A percentile compares a stretch with the other conserved stretches of the same genome.
phyloP scores from a whole-genome alignment of 2,329 filamentous ascomycete genomes.

The Cadophora sp. region DNA sequence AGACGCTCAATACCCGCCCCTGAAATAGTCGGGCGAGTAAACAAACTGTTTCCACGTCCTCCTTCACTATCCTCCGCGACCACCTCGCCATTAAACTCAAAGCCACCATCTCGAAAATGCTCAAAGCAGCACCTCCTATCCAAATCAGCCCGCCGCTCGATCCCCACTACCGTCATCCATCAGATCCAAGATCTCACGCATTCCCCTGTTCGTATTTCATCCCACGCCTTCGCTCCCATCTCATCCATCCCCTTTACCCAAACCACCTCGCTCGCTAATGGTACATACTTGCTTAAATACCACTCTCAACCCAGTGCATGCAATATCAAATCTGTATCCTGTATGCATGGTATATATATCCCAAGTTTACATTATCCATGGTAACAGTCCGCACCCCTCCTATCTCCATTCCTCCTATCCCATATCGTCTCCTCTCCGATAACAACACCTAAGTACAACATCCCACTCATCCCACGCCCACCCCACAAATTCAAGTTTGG shows the following conservation, averaged over 20 bases:
- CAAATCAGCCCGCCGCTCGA: background rate
- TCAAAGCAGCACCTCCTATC: background rate
- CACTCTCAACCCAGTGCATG: background rate
- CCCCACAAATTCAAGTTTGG: background rate
- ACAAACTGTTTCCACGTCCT: background rate
- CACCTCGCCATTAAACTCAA: background rate
- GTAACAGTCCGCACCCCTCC: slow-evolving; percentile 5
- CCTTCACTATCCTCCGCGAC: background rate
- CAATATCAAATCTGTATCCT: background rate
- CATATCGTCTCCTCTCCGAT: background rate
- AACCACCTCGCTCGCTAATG: background rate
- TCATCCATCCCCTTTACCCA: slow-evolving; percentile 1
- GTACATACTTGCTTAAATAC: background rate
- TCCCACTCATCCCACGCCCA: slow-evolving; percentile 2
- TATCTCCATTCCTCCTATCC: too few relatives aligned
- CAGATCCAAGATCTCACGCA: background rate
- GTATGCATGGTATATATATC: background rate
- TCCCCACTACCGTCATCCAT: background rate
- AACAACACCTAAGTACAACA: background rate
- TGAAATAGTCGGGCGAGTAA: background rate
- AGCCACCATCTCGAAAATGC: background rate
- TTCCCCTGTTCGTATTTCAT: background rate
- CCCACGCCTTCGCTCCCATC: background rate
- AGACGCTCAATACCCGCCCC: background rate
- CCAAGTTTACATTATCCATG: background rate